phyloP scores from a whole-genome alignment of 2,329 filamentous ascomycete species.

The Fusarium illudens region DNA sequence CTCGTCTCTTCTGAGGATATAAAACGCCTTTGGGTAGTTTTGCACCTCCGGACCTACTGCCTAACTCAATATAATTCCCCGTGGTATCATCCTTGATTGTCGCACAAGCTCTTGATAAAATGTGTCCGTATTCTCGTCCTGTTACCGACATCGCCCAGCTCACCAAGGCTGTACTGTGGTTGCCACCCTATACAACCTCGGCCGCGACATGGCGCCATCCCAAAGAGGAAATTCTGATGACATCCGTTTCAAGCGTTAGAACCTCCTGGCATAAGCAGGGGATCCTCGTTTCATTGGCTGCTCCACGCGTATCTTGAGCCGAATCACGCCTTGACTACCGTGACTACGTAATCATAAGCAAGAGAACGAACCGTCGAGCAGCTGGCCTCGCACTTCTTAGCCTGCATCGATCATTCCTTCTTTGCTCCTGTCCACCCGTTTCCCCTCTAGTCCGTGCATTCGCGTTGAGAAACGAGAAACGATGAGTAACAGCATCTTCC shows the following conservation, averaged over 20 bases:
- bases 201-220: not conserved
- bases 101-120: not conserved
- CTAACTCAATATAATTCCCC: not conserved
- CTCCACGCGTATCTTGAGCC: not conserved
- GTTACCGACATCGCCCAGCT: not conserved
- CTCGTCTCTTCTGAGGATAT: not conserved
- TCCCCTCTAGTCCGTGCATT: not conserved
- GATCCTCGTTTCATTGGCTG: not conserved
- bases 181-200: not conserved
- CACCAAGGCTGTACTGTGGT: not conserved
- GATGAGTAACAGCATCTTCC: not conserved
- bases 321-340: not conserved
- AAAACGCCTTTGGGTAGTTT: not conserved
- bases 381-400: not conserved
- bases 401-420: not conserved
- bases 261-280: too few relatives aligned
- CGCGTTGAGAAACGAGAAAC: not conserved
- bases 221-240: not conserved
- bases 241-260: not conserved
- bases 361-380: not conserved
- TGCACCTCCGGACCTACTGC: not conserved
- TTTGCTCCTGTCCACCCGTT: not conserved
- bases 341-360: too few relatives aligned
- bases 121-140: not conserved
- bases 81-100: not conserved